A percentile compares a stretch with the other conserved stretches of the same genome.
Evolutionary conservation across 768 basidiomycete genomes (phyloP).

Genomic region (Tylopilus rubrobrunneus): DNA sequence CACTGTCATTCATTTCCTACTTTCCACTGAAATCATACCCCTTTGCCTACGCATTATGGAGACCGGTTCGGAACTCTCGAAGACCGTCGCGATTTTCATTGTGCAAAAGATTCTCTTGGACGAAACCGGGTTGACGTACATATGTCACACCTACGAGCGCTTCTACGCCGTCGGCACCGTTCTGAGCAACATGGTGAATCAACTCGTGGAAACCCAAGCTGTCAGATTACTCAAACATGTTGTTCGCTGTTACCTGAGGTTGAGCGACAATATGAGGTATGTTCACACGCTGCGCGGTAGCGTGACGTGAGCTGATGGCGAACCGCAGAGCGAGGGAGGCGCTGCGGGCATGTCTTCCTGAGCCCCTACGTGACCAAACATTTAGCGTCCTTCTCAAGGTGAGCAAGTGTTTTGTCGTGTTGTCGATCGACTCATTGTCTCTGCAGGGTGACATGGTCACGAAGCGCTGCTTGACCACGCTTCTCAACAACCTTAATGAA

Average conservation of each 20-base stretch:
- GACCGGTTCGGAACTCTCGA: slow-evolving; percentile 96
- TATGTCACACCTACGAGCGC: slow-evolving; percentile 99
- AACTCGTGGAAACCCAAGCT: slow-evolving; percentile 96
- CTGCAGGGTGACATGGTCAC: slow-evolving; percentile 96
- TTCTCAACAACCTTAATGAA: slow-evolving; percentile 84
- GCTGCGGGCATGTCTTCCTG: slow-evolving; percentile 90
- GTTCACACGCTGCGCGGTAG: slow-evolving; percentile 24
- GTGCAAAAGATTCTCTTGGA: slow-evolving; percentile 98
- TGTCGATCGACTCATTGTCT: slow-evolving; percentile 11
- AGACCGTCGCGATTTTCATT: slow-evolving; percentile 99
- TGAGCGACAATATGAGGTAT: slow-evolving; percentile 93
- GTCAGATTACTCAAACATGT: slow-evolving; percentile 96
- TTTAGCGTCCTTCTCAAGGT: slow-evolving; percentile 91
- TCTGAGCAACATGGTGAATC: slow-evolving; percentile 97
- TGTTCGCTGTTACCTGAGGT: slow-evolving; percentile 91
- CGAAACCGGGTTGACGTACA: slow-evolving; percentile 96
- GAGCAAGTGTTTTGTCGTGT: slow-evolving; percentile 11
- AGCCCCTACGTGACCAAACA: slow-evolving; percentile 90
- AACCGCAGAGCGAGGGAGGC: slow-evolving; percentile 84
- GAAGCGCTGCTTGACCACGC: slow-evolving; percentile 86
- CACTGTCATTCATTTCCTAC: slow-evolving; percentile 97
- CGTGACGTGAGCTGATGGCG: slow-evolving; percentile 10
- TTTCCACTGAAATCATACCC: slow-evolving; percentile 99
- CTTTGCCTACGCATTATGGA: slow-evolving; percentile 99
- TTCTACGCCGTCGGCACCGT: slow-evolving; percentile 99